Conservation (phyloP, 2,329 filamentous ascomycete genomes). For the Trichophaea hybrida region DNA sequence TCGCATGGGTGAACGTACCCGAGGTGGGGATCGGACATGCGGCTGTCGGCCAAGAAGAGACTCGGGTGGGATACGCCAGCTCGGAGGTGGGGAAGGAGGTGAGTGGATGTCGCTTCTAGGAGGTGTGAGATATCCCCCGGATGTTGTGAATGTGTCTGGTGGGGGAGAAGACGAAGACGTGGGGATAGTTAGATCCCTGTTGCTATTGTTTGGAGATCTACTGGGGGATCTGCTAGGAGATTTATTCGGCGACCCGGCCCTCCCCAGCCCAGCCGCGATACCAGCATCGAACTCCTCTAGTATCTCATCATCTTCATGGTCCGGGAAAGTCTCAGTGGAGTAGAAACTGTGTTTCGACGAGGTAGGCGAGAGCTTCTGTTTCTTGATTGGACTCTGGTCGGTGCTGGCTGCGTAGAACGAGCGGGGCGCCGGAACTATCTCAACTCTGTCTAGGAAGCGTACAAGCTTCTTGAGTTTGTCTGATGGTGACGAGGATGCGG, state of each 20-base stretch:
- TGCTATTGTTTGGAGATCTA: conserved; percentile 6
- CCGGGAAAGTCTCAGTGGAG: neutral
- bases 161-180: neutral
- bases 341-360: neutral
- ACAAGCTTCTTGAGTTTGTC: conserved; percentile 20
- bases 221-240: conserved; percentile 11
- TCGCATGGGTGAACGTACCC: conserved; percentile 18
- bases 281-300: conserved; percentile 14
- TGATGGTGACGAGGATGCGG: conserved; percentile 1
- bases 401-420: conserved; percentile 3
- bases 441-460: conserved; percentile 20
- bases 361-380: conserved; percentile 5
- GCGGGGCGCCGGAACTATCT: conserved; percentile 13
- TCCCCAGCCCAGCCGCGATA: conserved; percentile 17
- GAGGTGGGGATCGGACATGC: conserved; percentile 16
- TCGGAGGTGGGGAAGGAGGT: conserved; percentile 18
- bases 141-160: conserved; percentile 1
- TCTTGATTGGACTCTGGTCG: conserved; percentile 1
- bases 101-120: conserved; percentile 13
- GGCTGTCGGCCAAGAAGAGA: conserved; percentile 19
- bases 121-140: conserved; percentile 13
- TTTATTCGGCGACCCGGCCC: conserved; percentile 20
- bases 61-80: conserved; percentile 20
- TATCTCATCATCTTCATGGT: neutral
- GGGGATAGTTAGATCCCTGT: neutral